Conservation (phyloP, 352 stramenopile species). For the Globisporangium viniferum region DNA sequence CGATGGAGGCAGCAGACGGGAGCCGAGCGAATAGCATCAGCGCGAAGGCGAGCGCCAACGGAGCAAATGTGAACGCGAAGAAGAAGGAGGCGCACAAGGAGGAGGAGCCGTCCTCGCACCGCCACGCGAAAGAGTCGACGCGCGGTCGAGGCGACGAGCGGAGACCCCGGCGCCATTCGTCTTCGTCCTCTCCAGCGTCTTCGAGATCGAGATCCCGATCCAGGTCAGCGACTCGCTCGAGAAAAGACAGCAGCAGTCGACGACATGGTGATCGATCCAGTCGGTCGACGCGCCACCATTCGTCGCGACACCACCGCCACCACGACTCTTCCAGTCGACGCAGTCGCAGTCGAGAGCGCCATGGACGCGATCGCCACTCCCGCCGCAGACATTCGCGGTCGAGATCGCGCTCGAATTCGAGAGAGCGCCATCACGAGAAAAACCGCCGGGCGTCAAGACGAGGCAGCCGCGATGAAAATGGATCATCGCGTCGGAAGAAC, state of each 20-base stretch:
- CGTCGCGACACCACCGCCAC: constrained; percentile 13
- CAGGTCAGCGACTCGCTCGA: constrained; percentile 24
- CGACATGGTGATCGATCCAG: background rate
- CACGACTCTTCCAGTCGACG: constrained; percentile 11
- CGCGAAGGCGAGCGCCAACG: background rate
- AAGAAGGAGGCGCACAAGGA: background rate
- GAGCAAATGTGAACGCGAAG: background rate
- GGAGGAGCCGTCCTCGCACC: background rate
- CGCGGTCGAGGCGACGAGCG: background rate
- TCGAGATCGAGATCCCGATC: constrained; percentile 16
- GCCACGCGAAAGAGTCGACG: background rate
- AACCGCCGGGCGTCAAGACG: constrained; percentile 19
- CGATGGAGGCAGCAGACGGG: background rate
- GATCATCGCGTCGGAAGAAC: constrained; percentile 18
- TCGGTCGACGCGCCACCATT: constrained; percentile 6
- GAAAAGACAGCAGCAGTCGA: constrained; percentile 4
- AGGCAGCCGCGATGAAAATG: constrained; percentile 17
- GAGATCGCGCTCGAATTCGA: constrained; percentile 20
- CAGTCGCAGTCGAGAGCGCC: constrained; percentile 17
- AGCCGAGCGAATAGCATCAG: background rate
- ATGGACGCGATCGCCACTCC: constrained; percentile 6
- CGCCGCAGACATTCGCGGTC: constrained; percentile 8
- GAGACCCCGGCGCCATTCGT: background rate
- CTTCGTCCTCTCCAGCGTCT: background rate
- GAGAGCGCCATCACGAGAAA: constrained; percentile 19